Conservation (phyloP, 2,329 filamentous ascomycete genomes). For the Emydomyces testavorans region DNA sequence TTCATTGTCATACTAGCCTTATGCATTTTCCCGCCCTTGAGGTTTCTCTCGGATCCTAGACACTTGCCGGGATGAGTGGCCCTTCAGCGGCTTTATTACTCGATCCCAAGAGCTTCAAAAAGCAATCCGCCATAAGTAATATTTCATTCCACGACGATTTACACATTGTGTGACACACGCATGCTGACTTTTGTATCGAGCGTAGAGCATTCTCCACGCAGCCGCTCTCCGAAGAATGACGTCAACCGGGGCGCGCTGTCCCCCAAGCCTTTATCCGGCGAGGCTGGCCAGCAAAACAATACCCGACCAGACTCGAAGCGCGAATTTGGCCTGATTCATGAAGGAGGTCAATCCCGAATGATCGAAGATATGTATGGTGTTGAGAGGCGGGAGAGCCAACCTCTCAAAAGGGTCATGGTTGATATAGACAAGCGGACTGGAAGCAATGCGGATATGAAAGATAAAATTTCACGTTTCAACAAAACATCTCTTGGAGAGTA, state of each 20-base stretch:
- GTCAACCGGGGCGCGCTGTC: not conserved
- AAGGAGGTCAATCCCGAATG: slow-evolving; percentile 31
- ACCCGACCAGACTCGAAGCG: slow-evolving; percentile 21
- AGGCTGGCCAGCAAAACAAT: not conserved
- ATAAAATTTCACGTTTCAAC: slow-evolving; percentile 38
- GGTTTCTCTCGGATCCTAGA: not conserved
- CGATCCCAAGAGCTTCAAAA: slow-evolving; percentile 34
- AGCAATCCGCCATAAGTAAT: slow-evolving; percentile 19
- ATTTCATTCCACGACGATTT: not conserved
- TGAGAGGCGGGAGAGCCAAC: slow-evolving; percentile 50
- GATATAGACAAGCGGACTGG: slow-evolving; percentile 32
- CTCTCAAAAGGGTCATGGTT: slow-evolving; percentile 56
- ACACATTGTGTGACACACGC: no score
- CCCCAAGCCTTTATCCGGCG: not conserved
- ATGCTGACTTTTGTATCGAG: not conserved
- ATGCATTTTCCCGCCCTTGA: not conserved
- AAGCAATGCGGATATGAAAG: slow-evolving; percentile 30
- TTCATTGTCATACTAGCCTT: not conserved
- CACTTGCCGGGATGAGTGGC: slow-evolving; percentile 14
- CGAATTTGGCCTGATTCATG: slow-evolving; percentile 21
- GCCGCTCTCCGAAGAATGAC: slow-evolving; percentile 3
- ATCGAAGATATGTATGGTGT: slow-evolving; percentile 69
- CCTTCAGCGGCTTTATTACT: slow-evolving; percentile 35
- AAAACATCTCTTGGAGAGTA: slow-evolving; percentile 53
- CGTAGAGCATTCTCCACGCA: not conserved